phyloP scores from a whole-genome alignment of 2,329 filamentous ascomycete species.

The Monosporascus sp. region DNA sequence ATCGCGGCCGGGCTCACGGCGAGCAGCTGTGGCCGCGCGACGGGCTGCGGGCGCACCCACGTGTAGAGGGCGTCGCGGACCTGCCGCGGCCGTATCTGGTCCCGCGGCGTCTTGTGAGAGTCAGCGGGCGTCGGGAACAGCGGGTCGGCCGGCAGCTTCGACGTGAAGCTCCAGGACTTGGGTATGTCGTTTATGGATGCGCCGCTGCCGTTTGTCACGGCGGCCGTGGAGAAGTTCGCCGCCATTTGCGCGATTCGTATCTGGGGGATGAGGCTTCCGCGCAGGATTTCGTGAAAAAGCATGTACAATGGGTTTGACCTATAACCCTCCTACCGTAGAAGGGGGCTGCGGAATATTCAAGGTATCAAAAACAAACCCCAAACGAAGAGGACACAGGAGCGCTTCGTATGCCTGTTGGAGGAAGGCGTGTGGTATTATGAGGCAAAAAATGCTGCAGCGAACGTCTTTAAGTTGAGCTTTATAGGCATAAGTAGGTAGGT shows the following conservation, averaged over 20 bases:
- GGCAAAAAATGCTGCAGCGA: not conserved
- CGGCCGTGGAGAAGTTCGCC: slow-evolving; percentile 23
- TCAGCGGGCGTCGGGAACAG: slow-evolving; percentile 73
- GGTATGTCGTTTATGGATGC: slow-evolving; percentile 49
- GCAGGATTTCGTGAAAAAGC: slow-evolving; percentile 28
- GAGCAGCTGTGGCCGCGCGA: slow-evolving; percentile 71
- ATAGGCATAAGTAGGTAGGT: no score
- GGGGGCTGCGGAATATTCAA: no score
- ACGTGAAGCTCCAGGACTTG: slow-evolving; percentile 62
- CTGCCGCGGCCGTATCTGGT: slow-evolving; percentile 71
- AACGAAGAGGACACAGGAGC: no score
- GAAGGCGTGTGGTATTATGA: no score
- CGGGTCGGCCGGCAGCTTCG: slow-evolving; percentile 69
- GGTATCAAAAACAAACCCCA: no score
- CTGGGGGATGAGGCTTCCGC: slow-evolving; percentile 24
- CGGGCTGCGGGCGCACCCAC: slow-evolving; percentile 77
- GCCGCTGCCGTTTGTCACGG: slow-evolving; percentile 10
- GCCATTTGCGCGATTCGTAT: slow-evolving; percentile 27
- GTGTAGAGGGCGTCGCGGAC: slow-evolving; percentile 85
- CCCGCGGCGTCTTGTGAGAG: slow-evolving; percentile 77
- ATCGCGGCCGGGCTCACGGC: slow-evolving; percentile 76
- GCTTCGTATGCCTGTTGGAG: no score
- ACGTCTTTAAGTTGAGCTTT: not conserved
- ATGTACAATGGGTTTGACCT: slow-evolving; percentile 15
- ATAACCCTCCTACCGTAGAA: no score